Conservation (phyloP, 2,329 filamentous ascomycete species). For the Cryphonectria naterciae region DNA sequence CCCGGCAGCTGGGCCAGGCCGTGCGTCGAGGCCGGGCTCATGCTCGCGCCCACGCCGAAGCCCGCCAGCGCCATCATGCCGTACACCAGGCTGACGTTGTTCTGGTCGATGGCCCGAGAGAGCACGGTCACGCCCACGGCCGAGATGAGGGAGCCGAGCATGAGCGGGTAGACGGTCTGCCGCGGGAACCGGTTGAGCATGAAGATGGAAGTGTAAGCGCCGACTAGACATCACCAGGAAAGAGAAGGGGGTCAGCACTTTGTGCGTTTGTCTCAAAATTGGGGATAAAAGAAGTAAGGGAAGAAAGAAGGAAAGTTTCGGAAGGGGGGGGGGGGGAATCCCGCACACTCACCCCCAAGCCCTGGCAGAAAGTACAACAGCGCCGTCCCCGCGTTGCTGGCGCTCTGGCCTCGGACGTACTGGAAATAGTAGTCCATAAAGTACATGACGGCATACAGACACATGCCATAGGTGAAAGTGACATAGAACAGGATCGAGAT, state of each 20-base stretch:
- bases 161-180: conserved; percentile 63
- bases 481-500: conserved; percentile 64
- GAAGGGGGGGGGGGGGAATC: too few relatives aligned
- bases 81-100: conserved; percentile 56
- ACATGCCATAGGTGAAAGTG: conserved; percentile 63
- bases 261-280: conserved; percentile 8
- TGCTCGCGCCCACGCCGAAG: conserved; percentile 64
- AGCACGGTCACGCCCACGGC: conserved; percentile 62
- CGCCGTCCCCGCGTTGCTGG: conserved; percentile 56
- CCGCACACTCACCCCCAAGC: conserved; percentile 57
- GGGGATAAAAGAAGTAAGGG: not conserved
- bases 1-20: conserved; percentile 64
- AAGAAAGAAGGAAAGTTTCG: not conserved
- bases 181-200: conserved; percentile 64
- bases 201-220: conserved; percentile 61
- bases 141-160: conserved; percentile 60
- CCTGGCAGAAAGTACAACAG: conserved; percentile 69
- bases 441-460: conserved; percentile 60
- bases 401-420: conserved; percentile 57
- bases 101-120: conserved; percentile 57
- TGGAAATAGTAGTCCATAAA: conserved; percentile 72
- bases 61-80: conserved; percentile 70
- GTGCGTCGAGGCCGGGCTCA: conserved; percentile 66
- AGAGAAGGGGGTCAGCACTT: not conserved
- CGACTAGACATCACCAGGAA: conserved; percentile 40